phyloP scores from a whole-genome alignment of 1,139 yeast species.

The Pichia sp. region DNA sequence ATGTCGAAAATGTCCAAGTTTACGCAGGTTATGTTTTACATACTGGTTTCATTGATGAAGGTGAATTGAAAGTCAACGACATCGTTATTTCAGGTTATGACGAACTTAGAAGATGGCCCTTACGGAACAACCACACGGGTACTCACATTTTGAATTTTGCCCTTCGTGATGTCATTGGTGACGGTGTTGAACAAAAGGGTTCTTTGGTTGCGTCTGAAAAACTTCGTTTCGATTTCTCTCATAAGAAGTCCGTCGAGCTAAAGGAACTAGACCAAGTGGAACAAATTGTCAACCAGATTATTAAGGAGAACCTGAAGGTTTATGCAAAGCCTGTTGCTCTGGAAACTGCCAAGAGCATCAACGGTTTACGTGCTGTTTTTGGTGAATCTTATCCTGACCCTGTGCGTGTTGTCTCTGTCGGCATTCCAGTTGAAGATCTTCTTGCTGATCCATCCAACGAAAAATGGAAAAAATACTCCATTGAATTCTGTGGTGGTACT shows the following conservation, averaged over 20 bases:
- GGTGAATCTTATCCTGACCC: conserved; percentile 99
- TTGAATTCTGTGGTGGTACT: conserved; percentile 99
- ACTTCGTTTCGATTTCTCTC: conserved; percentile 91
- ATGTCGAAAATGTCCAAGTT: conserved; percentile 84
- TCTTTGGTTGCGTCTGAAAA: conserved; percentile 94
- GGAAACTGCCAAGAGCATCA: conserved; percentile 63
- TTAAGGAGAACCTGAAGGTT: conserved; percentile 66
- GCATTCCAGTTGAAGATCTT: conserved; percentile 81
- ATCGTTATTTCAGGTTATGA: conserved; percentile 82
- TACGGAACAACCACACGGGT: conserved; percentile 97
- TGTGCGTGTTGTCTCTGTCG: conserved; percentile 94
- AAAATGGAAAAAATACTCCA: conserved; percentile 73
- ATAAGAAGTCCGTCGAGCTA: conserved; percentile 72
- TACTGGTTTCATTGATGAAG: conserved; percentile 82
- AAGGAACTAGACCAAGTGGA: conserved; percentile 76
- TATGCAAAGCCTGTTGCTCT: conserved; percentile 80
- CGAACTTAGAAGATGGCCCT: conserved; percentile 93
- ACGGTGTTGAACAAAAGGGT: conserved; percentile 90
- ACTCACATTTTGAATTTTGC: conserved; percentile 93
- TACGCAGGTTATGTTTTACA: conserved; percentile 95
- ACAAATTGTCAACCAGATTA: conserved; percentile 63
- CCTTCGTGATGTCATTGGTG: conserved; percentile 80
- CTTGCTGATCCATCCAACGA: conserved; percentile 62
- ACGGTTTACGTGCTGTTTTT: conserved; percentile 92
- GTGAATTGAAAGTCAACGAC: conserved; percentile 60